Evolutionary conservation across 2,329 filamentous ascomycete genomes (phyloP).

Genomic region (Colletotrichum tropicicola): DNA sequence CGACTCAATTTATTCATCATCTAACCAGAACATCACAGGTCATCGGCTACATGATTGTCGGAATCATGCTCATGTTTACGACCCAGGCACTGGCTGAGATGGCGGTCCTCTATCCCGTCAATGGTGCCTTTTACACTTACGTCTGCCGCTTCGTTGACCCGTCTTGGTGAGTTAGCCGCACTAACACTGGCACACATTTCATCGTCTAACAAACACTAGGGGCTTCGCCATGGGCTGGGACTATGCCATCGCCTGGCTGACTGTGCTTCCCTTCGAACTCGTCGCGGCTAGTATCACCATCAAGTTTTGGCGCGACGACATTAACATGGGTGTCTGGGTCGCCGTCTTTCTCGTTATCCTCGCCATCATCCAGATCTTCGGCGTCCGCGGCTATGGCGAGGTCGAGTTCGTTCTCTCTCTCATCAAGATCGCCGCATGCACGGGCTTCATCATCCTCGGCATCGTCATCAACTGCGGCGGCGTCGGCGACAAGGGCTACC

Average conservation of each 20-base stretch:
- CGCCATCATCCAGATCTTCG: constrained; percentile 56
- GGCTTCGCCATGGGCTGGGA: constrained; percentile 65
- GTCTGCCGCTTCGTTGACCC: constrained; percentile 69
- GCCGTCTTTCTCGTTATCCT: constrained; percentile 52
- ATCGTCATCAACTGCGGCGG: constrained; percentile 34
- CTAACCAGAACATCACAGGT: constrained; percentile 33
- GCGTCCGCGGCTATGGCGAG: constrained; percentile 66
- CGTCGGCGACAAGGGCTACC: constrained; percentile 31
- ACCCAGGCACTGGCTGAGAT: constrained; percentile 69
- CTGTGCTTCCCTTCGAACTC: constrained; percentile 77
- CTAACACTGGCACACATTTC: background rate
- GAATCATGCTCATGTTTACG: constrained; percentile 69
- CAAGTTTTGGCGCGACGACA: constrained; percentile 66
- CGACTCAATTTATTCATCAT: background rate
- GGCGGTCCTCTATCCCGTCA: constrained; percentile 69
- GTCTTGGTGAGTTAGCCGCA: constrained; percentile 51
- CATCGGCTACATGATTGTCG: constrained; percentile 63
- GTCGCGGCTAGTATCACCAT: constrained; percentile 78
- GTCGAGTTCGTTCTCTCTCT: constrained; percentile 67
- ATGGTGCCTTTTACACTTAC: constrained; percentile 71
- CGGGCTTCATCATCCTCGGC: constrained; percentile 32
- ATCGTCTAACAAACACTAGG: constrained; percentile 38
- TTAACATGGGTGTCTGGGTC: constrained; percentile 65
- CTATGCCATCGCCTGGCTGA: constrained; percentile 69
- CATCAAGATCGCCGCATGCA: constrained; percentile 57